Evolutionary conservation across 768 basidiomycete genomes (phyloP), one percentile per base, ranked within the genome.

Genomic region (Vararia minispora): DNA sequence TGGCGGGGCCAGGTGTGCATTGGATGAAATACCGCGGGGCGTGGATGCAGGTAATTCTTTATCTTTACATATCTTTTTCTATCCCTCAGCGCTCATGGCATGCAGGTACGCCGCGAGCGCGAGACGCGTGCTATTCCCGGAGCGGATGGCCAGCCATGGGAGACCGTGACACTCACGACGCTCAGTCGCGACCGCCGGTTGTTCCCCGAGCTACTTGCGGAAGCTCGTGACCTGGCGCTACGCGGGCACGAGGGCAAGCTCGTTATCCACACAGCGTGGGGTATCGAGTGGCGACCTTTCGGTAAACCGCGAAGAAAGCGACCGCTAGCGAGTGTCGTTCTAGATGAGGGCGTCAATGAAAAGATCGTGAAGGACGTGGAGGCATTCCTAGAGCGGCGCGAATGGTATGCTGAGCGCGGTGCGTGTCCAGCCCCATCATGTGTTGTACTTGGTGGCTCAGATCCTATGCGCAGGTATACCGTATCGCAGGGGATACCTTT

Each of bases 371-470:
- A 58, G 6, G 95, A 99, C 55, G 62, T 94, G 29, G 74, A 71
- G 44, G 71, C 80, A 5, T 99, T 99, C 58, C 64, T 98, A 44
- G 68, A 66, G 5, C 66, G 95, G 44, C 74, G 84, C 21, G 73
- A 79, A 50, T 99, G 95, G 95, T 99, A 99, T 58, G 88, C 87
- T 24, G 88, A 97, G 54, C 69, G 95, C 74, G 95, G 94, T 81
- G 47, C 48, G 76, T 53, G 21, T 18, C 25, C n/a, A n/a, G n/a
- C n/a, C n/a, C n/a, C 16, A 26, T 33, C 8, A 5, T 28, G 7
- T 14, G 14, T 32, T 11, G 13, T 23, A 9, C 10, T 30, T 11
- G 25, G 16, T 4, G 20, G 25, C 24, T 28, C n/a, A 6, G 13
- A 20, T 11, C 20, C 32, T 21, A 14, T 29, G 24, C 43, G 24